phyloP scores from a whole-genome alignment of 306 rosid species.

The Potentilla sterilis region DNA sequence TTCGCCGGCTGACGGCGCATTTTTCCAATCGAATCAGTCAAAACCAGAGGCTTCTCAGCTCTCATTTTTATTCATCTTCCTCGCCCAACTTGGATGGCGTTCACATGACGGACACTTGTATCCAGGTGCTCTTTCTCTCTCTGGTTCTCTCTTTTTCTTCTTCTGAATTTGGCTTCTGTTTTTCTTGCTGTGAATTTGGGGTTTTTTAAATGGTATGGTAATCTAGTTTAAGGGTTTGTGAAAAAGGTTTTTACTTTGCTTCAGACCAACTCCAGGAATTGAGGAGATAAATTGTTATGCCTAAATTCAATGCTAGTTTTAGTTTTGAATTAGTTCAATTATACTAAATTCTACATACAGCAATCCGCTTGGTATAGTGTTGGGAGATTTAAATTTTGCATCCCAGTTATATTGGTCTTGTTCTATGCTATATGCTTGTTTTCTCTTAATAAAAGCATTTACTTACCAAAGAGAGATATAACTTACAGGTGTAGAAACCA shows the following conservation, averaged over 20 bases:
- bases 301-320: background rate
- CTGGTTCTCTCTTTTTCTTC: background rate
- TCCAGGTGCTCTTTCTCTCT: slow-evolving; percentile 41
- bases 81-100: slow-evolving; percentile 43
- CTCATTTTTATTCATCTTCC: slow-evolving; percentile 29
- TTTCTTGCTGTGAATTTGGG: slow-evolving; percentile 13
- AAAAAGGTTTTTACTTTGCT: background rate
- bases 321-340: background rate
- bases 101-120: slow-evolving; percentile 62
- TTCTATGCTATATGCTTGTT: background rate
- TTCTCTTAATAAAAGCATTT: background rate
- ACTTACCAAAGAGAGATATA: background rate
- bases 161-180: background rate
- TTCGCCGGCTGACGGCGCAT: slow-evolving; percentile 38
- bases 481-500: background rate
- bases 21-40: slow-evolving; percentile 50
- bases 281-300: background rate
- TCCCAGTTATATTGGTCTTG: background rate
- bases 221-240: background rate
- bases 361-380: background rate
- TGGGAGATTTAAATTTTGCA: background rate
- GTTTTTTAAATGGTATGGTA: background rate
- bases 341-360: background rate
- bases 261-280: background rate
- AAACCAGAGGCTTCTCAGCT: slow-evolving; percentile 48